Base-by-base conservation (phyloP, 2,329 filamentous ascomycete genomes). In the Pezicula carpinea region DNA sequence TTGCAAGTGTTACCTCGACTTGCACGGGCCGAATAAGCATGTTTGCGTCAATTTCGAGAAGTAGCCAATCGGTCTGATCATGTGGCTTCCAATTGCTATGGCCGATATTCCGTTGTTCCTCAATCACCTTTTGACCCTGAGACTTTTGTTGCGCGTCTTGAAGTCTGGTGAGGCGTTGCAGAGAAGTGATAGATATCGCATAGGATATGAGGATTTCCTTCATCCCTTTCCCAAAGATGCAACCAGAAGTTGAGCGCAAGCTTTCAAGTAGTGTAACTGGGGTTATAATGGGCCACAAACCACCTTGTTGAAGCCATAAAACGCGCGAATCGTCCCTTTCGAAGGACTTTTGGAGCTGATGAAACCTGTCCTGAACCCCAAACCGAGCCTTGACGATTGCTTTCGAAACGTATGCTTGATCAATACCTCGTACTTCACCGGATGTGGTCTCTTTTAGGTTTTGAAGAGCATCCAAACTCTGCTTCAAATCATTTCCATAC, bases 41-140 rank as follows among this genome's bases (percentile, higher is more conserved):
- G 48, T 85, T 73, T 0, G 74, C 70, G 43, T 88, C 84, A 13
- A 88, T 75, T 51, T 88, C 83, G 0, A 89, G 63, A 0, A 88
- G 66, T 0, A 88, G 60, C 77, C 82, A 86, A 55, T 88, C 83
- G 0, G 80, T 70, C 26, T 73, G 61, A 0, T 77, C 63, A 0
- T 22, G 4, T 4, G 64, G 55, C 3, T 54, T 46, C 35, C 65
- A 64, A 22, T 72, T 62, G 0, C 29, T 47, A 50, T 76, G 71
- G 0, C 69, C 70, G 2, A 33, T 5, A 52, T 75, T 71, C 0
- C 45, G n/a, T 2, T 59, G 54, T 50, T 75, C 72, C 1, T 67
- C 66, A 0, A 53, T 22, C 2, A 72, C 31, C 42, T 64, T 59
- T 13, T 66, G 58, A 1, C 50, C 7, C 18, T 66, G 62, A 0